Percentiles rank a stretch among this genome's conserved stretches.
Evolutionary conservation across 352 stramenopile genomes (phyloP).

Genomic region (Phytophthora macrochlamydospora): DNA sequence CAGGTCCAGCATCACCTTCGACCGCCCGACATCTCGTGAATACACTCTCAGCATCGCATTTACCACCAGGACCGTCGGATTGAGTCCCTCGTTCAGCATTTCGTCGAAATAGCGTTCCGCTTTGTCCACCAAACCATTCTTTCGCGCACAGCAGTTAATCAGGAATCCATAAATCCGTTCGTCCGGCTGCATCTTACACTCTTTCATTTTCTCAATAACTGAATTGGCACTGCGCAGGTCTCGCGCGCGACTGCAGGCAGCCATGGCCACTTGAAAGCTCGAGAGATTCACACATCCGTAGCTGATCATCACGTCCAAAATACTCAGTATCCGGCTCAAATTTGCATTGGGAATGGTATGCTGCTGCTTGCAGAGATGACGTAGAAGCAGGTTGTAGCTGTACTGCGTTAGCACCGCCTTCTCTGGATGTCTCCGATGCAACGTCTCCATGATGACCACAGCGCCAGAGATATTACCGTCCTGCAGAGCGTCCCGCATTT

Average conservation of each 20-base stretch:
- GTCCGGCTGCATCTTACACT: slow-evolving; percentile 26
- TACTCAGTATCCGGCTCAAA: slow-evolving; percentile 43
- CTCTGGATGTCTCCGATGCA: slow-evolving; percentile 24
- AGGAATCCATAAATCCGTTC: slow-evolving; percentile 59
- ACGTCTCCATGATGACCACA: slow-evolving; percentile 30
- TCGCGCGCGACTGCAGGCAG: slow-evolving; percentile 57
- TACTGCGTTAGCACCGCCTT: slow-evolving; percentile 39
- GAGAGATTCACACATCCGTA: slow-evolving; percentile 42
- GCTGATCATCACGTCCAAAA: slow-evolving; percentile 60
- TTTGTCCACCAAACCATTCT: slow-evolving; percentile 31
- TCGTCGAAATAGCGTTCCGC: slow-evolving; percentile 55
- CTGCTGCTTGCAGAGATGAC: slow-evolving; percentile 45
- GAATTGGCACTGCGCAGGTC: slow-evolving; percentile 40
- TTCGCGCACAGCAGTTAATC: slow-evolving; percentile 70
- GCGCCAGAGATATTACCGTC: slow-evolving; percentile 34
- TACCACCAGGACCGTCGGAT: slow-evolving; percentile 48
- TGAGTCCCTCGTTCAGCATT: slow-evolving; percentile 40
- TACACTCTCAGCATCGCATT: slow-evolving; percentile 78
- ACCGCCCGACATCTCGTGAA: slow-evolving; percentile 35
- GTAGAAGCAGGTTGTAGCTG: slow-evolving; percentile 69
- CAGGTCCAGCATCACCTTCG: slow-evolving; percentile 36
- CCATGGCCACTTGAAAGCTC: slow-evolving; percentile 76
- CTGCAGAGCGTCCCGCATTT: slow-evolving; percentile 37
- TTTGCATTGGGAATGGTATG: slow-evolving; percentile 35
- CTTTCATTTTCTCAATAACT: slow-evolving; percentile 57